A percentile compares a stretch with the other conserved stretches of the same genome.
Conservation (phyloP, 2,329 filamentous ascomycete species). For the Neonectria hederae region DNA sequence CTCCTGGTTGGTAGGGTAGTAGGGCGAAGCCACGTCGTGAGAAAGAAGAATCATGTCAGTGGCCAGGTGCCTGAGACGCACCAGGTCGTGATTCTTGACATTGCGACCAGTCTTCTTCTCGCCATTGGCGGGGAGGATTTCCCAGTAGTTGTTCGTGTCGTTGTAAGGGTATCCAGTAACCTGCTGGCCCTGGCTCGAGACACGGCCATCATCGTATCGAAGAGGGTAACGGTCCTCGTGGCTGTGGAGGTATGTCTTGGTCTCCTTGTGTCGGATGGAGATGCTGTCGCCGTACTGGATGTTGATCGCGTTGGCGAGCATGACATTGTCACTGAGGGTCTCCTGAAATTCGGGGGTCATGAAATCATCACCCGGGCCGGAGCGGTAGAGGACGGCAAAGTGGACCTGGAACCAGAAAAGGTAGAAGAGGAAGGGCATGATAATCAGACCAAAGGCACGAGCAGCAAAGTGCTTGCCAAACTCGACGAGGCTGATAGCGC, state of each 20-base stretch:
- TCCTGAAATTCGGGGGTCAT: slow-evolving; percentile 99
- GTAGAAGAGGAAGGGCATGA: slow-evolving; percentile 97
- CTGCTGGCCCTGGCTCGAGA: slow-evolving; percentile 97
- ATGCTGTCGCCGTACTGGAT: slow-evolving; percentile 93
- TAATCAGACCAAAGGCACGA: slow-evolving; percentile 83
- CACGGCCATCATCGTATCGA: slow-evolving; percentile 95
- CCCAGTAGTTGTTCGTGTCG: slow-evolving; percentile 99
- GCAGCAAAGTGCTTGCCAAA: slow-evolving; percentile 93
- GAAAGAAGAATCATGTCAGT: slow-evolving; percentile 89
- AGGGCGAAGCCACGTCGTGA: slow-evolving; percentile 96
- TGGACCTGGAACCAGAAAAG: slow-evolving; percentile 99
- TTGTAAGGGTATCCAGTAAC: slow-evolving; percentile 98
- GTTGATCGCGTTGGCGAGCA: slow-evolving; percentile 85
- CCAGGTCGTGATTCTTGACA: slow-evolving; percentile 84
- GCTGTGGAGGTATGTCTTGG: slow-evolving; percentile 94
- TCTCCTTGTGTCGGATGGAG: slow-evolving; percentile 94
- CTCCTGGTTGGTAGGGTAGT: slow-evolving; percentile 97
- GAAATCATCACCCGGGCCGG: slow-evolving; percentile 96
- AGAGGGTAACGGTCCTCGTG: slow-evolving; percentile 90
- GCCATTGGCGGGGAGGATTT: slow-evolving; percentile 79
- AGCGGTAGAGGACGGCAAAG: slow-evolving; percentile 87
- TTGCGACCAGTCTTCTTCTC: slow-evolving; percentile 66
- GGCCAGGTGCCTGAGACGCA: slow-evolving; percentile 85
- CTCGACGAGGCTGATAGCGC: slow-evolving; percentile 78
- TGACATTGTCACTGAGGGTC: slow-evolving; percentile 92